These are phyloP conservation scores for Eutypa lata DNA, from an alignment of 2,329 filamentous ascomycete genomes.

Conservation along the genomic window DNA sequence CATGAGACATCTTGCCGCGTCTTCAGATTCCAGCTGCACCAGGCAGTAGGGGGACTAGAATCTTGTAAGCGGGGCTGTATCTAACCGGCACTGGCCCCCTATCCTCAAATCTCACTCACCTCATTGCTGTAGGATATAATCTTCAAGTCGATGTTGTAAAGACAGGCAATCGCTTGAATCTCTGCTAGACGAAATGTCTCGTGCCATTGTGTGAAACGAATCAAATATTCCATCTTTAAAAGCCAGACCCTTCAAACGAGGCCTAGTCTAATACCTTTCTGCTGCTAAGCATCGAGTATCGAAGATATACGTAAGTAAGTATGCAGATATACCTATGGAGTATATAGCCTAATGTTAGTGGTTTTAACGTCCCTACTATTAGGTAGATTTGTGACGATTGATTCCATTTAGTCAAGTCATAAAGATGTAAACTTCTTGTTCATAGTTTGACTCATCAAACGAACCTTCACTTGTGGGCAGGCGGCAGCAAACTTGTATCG, in stretches of 20 bases:
- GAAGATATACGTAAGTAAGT: too few species aligned
- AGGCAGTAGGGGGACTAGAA: conserved; percentile 81
- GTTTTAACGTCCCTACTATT: too few species aligned
- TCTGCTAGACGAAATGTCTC: conserved; percentile 89
- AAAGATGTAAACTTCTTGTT: not conserved
- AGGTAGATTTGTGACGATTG: not conserved
- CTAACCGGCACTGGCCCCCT: too few species aligned
- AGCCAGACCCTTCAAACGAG: not conserved
- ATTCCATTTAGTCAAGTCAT: not conserved
- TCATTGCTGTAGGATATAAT: conserved; percentile 71
- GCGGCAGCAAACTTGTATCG: too few species aligned
- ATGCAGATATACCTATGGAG: too few species aligned
- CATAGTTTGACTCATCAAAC: not conserved
- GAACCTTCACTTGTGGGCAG: not conserved
- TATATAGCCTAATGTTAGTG: too few species aligned
- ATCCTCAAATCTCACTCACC: conserved; percentile 48
- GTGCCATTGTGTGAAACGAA: conserved; percentile 85
- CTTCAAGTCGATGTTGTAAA: conserved; percentile 65
- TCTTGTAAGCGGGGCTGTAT: conserved; percentile 15
- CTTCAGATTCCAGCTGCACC: conserved; percentile 63
- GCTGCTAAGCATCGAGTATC: too few species aligned
- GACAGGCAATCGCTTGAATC: conserved; percentile 71
- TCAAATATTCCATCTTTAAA: conserved; percentile 67
- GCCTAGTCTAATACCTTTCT: too few species aligned
- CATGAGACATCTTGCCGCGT: conserved; percentile 65